Conservation (phyloP, 352 stramenopile species). For the Phytophthora aleatoria region DNA sequence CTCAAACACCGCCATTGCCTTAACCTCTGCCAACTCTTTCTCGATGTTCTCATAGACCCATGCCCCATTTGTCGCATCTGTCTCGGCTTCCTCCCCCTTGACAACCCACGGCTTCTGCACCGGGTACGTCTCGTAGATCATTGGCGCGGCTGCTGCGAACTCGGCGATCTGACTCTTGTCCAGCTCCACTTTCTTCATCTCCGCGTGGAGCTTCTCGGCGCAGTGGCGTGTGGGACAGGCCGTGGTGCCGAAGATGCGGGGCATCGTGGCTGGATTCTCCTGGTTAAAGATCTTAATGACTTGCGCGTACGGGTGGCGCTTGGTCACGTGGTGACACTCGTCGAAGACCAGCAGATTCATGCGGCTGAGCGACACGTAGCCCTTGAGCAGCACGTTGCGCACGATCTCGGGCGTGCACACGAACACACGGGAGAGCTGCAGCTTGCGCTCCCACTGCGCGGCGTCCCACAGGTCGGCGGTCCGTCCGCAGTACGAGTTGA, state of each 20-base stretch:
- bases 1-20: slow-evolving; percentile 49
- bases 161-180: slow-evolving; percentile 49
- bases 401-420: slow-evolving; percentile 90
- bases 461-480: slow-evolving; percentile 67
- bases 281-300: slow-evolving; percentile 85
- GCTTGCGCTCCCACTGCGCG: slow-evolving; percentile 59
- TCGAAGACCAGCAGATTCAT: slow-evolving; percentile 91
- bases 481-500: slow-evolving; percentile 57
- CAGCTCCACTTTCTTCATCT: slow-evolving; percentile 74
- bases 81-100: slow-evolving; percentile 18
- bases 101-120: slow-evolving; percentile 38
- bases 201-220: slow-evolving; percentile 67
- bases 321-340: slow-evolving; percentile 90
- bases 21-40: slow-evolving; percentile 51
- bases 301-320: slow-evolving; percentile 90
- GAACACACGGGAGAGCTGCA: slow-evolving; percentile 68
- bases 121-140: slow-evolving; percentile 66
- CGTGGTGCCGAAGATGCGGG: slow-evolving; percentile 88
- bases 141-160: slow-evolving; percentile 73
- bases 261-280: slow-evolving; percentile 36
- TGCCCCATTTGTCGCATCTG: not conserved
- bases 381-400: slow-evolving; percentile 82
- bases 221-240: slow-evolving; percentile 77
- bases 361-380: slow-evolving; percentile 74
- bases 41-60: slow-evolving; percentile 49